Evolutionary conservation across 2,329 filamentous ascomycete species (phyloP).

Genomic region (Aspergillus fijiensis): DNA sequence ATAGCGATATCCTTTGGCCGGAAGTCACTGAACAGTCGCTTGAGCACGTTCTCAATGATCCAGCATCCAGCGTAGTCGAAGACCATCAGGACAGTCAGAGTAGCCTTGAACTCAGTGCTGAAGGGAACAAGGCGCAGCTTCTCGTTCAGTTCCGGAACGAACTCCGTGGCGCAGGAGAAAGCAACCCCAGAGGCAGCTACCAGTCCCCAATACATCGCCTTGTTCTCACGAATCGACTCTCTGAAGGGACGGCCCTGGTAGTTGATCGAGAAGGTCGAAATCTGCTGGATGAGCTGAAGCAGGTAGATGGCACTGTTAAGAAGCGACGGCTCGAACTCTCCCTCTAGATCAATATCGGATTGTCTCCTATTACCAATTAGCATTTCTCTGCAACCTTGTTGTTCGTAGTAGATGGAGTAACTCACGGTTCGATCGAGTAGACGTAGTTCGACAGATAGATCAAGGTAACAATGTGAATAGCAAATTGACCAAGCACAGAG

Average conservation of each 20-base stretch:
- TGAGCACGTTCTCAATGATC: conserved; percentile 81
- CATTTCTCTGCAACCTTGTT: conserved; percentile 26
- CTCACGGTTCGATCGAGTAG: conserved; percentile 79
- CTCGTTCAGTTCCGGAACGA: conserved; percentile 92
- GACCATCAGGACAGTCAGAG: conserved; percentile 80
- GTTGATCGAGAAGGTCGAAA: conserved; percentile 98
- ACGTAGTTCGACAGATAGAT: conserved; percentile 93
- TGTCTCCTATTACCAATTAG: conserved; percentile 47
- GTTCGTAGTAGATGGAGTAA: conserved; percentile 24
- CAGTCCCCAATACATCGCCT: conserved; percentile 97
- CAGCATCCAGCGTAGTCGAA: conserved; percentile 86
- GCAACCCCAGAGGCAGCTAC: conserved; percentile 85
- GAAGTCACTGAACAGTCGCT: conserved; percentile 84
- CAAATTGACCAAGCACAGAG: conserved; percentile 94
- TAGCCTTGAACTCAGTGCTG: conserved; percentile 80
- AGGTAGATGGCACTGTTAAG: conserved; percentile 97
- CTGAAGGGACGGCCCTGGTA: conserved; percentile 98
- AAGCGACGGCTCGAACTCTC: conserved; percentile 88
- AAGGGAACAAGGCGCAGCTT: conserved; percentile 92
- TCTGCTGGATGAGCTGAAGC: conserved; percentile 96
- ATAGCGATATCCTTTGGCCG: conserved; percentile 90
- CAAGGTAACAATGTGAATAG: conserved; percentile 87
- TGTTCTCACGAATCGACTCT: conserved; percentile 91
- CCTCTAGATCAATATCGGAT: conserved; percentile 79
- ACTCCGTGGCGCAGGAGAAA: conserved; percentile 91